Conservation (phyloP, 345 rosid species). For the Schrenkiella parvula region DNA sequence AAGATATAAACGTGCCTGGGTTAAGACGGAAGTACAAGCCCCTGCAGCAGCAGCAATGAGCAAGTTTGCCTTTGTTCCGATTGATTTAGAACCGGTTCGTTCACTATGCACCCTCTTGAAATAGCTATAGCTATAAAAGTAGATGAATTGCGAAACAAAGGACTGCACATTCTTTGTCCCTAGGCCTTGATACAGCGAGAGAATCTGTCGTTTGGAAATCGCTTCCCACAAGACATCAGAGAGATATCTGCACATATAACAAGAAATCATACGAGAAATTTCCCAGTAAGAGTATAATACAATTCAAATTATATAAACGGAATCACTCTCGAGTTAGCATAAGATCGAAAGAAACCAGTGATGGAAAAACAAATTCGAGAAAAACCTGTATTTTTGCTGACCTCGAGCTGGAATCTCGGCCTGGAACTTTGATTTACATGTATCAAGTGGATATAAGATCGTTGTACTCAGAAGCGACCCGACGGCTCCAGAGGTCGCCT, state of each 20-base stretch:
- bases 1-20: constrained; percentile 41
- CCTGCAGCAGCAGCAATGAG: constrained; percentile 90
- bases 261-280: background rate
- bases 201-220: constrained; percentile 42
- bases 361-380: background rate
- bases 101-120: constrained; percentile 70
- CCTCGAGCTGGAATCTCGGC: constrained; percentile 70
- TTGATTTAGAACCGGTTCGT: constrained; percentile 66
- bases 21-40: constrained; percentile 73
- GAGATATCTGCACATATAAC: constrained; percentile 49
- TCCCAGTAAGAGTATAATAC: background rate
- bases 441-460: constrained; percentile 88
- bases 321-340: background rate
- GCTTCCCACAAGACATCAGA: constrained; percentile 97
- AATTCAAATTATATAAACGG: background rate
- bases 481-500: constrained; percentile 92
- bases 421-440: constrained; percentile 85
- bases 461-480: constrained; percentile 96
- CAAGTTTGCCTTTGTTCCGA: constrained; percentile 78
- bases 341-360: background rate
- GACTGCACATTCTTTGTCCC: constrained; percentile 96
- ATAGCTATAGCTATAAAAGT: constrained; percentile 84
- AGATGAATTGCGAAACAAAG: constrained; percentile 72
- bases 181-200: constrained; percentile 87
- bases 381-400: constrained; percentile 73